These are phyloP conservation scores for Salix viminalis DNA, from an alignment of 345 rosid species.

Conservation along the genomic window DNA sequence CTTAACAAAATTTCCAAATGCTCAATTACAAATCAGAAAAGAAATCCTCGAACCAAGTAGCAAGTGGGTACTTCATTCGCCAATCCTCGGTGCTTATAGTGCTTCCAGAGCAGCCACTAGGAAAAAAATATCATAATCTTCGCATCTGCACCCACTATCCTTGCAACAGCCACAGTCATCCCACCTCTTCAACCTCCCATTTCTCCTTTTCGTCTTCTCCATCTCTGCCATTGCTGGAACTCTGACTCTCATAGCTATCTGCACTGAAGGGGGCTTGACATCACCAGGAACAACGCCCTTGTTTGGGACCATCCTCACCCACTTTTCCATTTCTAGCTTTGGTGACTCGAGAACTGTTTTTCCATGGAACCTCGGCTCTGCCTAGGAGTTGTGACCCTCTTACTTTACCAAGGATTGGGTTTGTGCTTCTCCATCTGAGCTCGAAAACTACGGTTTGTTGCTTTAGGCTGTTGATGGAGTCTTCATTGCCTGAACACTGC, in stretches of 20 bases:
- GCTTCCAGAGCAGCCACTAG: constrained; percentile 46
- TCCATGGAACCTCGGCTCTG: constrained; percentile 52
- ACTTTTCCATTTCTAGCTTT: constrained; percentile 43
- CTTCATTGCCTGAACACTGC: constrained; percentile 55
- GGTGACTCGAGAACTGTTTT: constrained; percentile 40
- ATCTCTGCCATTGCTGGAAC: constrained; percentile 5
- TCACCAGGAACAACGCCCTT: constrained; percentile 8
- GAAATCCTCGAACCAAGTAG: neutral
- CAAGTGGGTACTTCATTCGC: neutral
- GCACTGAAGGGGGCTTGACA: constrained; percentile 41
- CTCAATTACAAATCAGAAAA: too few species aligned
- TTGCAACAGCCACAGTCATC: constrained; percentile 30
- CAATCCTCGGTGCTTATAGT: constrained; percentile 16
- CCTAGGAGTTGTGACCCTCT: constrained; percentile 55
- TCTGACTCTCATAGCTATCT: constrained; percentile 33
- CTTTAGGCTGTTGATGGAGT: constrained; percentile 37
- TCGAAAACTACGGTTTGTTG: constrained; percentile 53
- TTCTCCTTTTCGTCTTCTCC: constrained; percentile 15
- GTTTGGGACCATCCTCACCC: constrained; percentile 33
- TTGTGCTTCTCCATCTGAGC: constrained; percentile 45
- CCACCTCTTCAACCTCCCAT: constrained; percentile 13
- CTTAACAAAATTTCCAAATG: neutral
- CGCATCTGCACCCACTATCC: constrained; percentile 26
- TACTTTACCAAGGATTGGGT: constrained; percentile 31
- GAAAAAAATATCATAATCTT: constrained; percentile 42